Evolutionary conservation across 148 eudicot genomes (phyloP).

Genomic region (Agrostemma githago): DNA sequence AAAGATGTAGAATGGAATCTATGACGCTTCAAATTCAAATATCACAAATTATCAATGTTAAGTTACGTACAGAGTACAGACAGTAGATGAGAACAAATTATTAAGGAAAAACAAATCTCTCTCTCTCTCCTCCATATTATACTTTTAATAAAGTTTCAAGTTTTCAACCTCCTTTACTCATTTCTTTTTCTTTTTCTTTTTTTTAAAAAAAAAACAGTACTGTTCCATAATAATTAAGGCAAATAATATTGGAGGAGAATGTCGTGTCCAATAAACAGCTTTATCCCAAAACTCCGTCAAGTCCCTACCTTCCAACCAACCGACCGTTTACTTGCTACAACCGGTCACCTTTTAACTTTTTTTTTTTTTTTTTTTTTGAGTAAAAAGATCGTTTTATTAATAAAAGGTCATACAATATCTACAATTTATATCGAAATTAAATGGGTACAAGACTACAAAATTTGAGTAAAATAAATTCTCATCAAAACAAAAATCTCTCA

Average conservation of each 20-base stretch:
- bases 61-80: neutral
- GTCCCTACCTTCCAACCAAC: slow-evolving; percentile 33
- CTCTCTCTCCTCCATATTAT: neutral
- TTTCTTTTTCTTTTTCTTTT: neutral
- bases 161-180: too few species aligned
- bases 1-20: neutral
- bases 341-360: slow-evolving; percentile 46
- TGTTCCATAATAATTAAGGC: neutral
- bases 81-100: too few species aligned
- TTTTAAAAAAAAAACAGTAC: too few species aligned
- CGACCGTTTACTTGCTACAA: slow-evolving; percentile 48
- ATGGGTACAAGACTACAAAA: too few species aligned
- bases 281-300: slow-evolving; percentile 48
- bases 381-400: too few species aligned
- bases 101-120: neutral
- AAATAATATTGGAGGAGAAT: neutral
- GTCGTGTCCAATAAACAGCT: slow-evolving; percentile 65
- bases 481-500: too few species aligned
- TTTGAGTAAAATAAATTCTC: too few species aligned
- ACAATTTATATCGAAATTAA: too few species aligned
- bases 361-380: too few species aligned
- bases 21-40: neutral
- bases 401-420: too few species aligned
- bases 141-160: neutral
- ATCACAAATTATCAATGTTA: neutral